These are phyloP conservation scores for Cutaneotrichosporon dermatis DNA, from an alignment of 1,284 basidiomycete genomes.

Conservation along the genomic window DNA sequence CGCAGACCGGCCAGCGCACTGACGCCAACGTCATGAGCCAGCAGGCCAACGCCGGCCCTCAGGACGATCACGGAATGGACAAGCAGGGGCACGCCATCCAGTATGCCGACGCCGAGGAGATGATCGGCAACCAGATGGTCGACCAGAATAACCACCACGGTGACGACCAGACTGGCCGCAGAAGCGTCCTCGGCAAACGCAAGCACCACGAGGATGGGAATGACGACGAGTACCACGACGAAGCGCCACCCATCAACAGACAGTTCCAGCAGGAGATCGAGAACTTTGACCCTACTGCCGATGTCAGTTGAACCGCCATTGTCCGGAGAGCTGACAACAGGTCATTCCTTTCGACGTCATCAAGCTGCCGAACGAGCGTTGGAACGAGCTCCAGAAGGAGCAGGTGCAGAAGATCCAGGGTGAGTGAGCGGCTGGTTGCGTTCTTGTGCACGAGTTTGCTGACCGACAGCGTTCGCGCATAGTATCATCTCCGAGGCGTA, in stretches of 20 bases:
- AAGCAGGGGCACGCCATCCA: too few species aligned
- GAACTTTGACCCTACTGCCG: slow-evolving; percentile 20
- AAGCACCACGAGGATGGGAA: background rate
- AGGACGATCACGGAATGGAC: too few species aligned
- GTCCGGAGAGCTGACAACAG: slow-evolving; percentile 5
- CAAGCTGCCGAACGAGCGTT: slow-evolving; percentile 22
- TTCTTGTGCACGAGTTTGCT: background rate
- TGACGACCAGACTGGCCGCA: too few species aligned
- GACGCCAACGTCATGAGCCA: too few species aligned
- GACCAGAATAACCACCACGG: background rate
- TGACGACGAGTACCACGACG: background rate
- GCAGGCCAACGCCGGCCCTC: too few species aligned
- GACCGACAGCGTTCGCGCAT: slow-evolving; percentile 3
- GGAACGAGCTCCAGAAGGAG: slow-evolving; percentile 29
- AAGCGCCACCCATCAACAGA: too few species aligned
- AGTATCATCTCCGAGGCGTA: slow-evolving; percentile 2
- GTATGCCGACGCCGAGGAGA: too few species aligned
- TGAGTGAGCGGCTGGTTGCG: slow-evolving; percentile 9
- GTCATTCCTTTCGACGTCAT: slow-evolving; percentile 18
- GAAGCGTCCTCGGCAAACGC: background rate
- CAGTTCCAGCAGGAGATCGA: background rate
- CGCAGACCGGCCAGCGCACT: too few species aligned
- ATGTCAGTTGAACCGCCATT: slow-evolving; percentile 8
- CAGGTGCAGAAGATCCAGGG: slow-evolving; percentile 21
- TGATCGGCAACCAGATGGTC: background rate